Evolutionary conservation across 306 rosid species (phyloP), one percentile per base, ranked within the genome.

Genomic region (Lathyrus aphaca): DNA sequence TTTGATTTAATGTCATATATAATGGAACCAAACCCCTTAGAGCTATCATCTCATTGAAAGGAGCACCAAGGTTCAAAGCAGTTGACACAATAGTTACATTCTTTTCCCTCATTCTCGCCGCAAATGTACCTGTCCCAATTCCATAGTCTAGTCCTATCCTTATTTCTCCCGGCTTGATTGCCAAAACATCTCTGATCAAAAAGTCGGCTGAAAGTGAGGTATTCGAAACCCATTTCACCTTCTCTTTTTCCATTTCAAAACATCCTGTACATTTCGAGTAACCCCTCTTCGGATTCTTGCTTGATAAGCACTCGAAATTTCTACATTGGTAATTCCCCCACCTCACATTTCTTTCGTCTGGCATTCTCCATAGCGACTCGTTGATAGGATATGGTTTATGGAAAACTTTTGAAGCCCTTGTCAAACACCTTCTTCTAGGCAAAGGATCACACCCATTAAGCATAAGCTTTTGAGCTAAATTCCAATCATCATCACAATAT

Each of bases 401-500:
- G 68, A 86, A 91, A 18, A 68, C 80, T 80, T 82, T 91, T 3
- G 99, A 89, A 18, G 99, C 99, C 74, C 99, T 84, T 54, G 97
- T 72, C 71, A 89, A 71, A 74, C 97, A 94, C 75, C 97, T 82
- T 57, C 95, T 82, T 51, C 95, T 80, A 7, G 99, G 99, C 78
- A 94, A 80, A 11, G 97, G 97, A 58, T 94, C 99, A 61, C 99
- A 95, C 4, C 99, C 99, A 4, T 80, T 82, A 39, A 95, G 85
- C 97, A 95, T 89, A 43, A 95, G 92, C 61, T 84, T 88, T 71
- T 91, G 96, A 54, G 86, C 99, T 9, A 89, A 70, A 67, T 81
- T 86, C 97, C 97, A 95, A 79, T 95, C 95, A 82, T 95, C 99
- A 16, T 95, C 83, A 60, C 99, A 95, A 32, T 91, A 95, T 10